These are phyloP conservation scores for Mesembryanthemum crystallinum DNA, from an alignment of 148 eudicot genomes.

Conservation along the genomic window DNA sequence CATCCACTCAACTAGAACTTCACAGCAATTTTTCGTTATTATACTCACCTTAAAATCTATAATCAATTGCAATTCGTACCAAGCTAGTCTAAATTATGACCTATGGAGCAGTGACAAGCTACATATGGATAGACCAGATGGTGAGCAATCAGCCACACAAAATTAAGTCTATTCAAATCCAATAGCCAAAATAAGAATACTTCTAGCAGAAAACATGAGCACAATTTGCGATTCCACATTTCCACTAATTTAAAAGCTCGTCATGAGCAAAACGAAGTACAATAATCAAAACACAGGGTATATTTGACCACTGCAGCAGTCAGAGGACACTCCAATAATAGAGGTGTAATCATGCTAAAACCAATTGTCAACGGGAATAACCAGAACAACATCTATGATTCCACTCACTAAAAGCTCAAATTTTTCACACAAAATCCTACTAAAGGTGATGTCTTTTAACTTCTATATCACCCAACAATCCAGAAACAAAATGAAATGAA, in stretches of 20 bases:
- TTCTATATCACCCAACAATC: background rate
- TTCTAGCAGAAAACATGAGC: background rate
- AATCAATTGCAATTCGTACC: background rate
- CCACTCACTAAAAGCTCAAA: background rate
- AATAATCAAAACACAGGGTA: background rate
- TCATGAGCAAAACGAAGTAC: too few relatives aligned
- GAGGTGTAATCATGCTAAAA: background rate
- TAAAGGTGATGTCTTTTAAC: background rate
- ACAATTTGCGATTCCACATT: too few relatives aligned
- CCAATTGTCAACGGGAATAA: background rate
- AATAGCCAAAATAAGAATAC: background rate
- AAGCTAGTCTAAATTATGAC: background rate
- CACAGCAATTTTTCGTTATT: background rate
- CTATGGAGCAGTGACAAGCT: background rate
- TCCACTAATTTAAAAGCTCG: too few relatives aligned
- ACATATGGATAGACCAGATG: background rate
- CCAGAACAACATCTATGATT: background rate
- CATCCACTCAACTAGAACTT: background rate
- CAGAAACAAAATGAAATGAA: background rate
- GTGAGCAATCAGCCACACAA: background rate
- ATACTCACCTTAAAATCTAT: background rate
- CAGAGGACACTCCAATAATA: background rate
- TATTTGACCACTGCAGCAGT: background rate
- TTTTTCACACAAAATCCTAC: background rate
- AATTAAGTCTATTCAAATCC: background rate